phyloP scores from a whole-genome alignment of 768 basidiomycete genomes.

The Lentinula boryana region DNA sequence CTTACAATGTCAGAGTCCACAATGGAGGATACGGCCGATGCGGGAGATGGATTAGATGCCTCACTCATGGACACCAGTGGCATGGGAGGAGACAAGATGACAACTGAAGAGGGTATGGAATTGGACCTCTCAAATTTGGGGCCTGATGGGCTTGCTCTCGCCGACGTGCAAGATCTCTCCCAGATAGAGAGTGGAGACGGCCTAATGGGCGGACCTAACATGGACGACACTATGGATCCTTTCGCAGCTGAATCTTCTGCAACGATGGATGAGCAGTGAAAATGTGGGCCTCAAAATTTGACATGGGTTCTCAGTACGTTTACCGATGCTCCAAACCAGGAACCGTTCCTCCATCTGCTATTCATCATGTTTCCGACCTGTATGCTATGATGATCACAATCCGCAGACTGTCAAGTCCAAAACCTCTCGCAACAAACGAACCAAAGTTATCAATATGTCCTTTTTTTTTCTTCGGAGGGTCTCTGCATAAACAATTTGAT shows the following conservation, averaged over 20 bases:
- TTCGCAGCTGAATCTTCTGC: conserved; percentile 30
- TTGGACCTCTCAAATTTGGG: conserved; percentile 62
- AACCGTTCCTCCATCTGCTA: not conserved
- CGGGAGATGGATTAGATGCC: conserved; percentile 42
- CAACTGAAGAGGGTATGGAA: conserved; percentile 30
- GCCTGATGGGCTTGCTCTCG: conserved; percentile 58
- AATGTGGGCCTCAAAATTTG: not conserved
- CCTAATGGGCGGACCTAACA: conserved; percentile 52
- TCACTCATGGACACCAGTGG: conserved; percentile 50
- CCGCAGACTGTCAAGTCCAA: no score
- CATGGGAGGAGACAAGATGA: conserved; percentile 30
- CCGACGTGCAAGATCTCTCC: conserved; percentile 44
- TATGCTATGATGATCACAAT: no score
- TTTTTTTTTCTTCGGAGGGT: no score
- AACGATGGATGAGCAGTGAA: not conserved
- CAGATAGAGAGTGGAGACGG: conserved; percentile 41
- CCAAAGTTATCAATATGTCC: no score
- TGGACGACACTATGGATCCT: conserved; percentile 57
- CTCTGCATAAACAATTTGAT: no score
- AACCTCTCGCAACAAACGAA: no score
- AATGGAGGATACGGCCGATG: conserved; percentile 25
- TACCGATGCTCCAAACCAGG: conserved; percentile 8
- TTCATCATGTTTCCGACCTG: no score
- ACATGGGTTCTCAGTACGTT: not conserved
- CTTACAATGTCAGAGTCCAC: conserved; percentile 44